phyloP scores from a whole-genome alignment of 1,284 basidiomycete species.

The Cutaneotrichosporon dermatis region DNA sequence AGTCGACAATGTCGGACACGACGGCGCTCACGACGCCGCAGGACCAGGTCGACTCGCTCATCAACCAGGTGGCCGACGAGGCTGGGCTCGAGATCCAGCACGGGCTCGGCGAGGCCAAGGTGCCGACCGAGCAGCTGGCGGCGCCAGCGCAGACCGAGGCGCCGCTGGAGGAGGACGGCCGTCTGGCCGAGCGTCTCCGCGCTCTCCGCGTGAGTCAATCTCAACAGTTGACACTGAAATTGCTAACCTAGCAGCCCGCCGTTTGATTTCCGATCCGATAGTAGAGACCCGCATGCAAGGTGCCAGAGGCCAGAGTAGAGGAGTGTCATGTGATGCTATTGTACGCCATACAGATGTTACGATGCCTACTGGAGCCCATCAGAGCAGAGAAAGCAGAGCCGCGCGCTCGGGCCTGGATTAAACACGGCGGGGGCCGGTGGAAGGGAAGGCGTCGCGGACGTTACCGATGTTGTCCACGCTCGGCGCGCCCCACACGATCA shows the following conservation, averaged over 20 bases:
- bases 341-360: conserved; percentile 15
- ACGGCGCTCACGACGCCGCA: conserved; percentile 92
- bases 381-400: no score
- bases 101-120: conserved; percentile 68
- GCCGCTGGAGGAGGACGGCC: conserved; percentile 39
- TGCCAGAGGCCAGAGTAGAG: conserved; percentile 3
- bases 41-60: conserved; percentile 89
- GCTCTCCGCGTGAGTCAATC: conserved; percentile 39
- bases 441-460: conserved; percentile 18
- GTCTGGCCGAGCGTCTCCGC: conserved; percentile 37
- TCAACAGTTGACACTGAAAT: neutral
- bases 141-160: conserved; percentile 33
- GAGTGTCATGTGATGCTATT: conserved; percentile 23
- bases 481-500: conserved; percentile 41
- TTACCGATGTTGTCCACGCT: conserved; percentile 33
- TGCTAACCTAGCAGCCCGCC: conserved; percentile 4
- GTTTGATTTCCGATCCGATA: neutral
- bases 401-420: neutral
- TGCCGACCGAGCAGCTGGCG: conserved; percentile 43
- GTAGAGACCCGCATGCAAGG: neutral
- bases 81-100: conserved; percentile 94
- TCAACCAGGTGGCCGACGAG: conserved; percentile 94
- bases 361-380: neutral
- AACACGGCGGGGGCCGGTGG: conserved; percentile 2
- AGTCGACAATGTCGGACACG: conserved; percentile 89